Evolutionary conservation across 768 basidiomycete genomes (phyloP).

Genomic region (Serpula lacrymans): DNA sequence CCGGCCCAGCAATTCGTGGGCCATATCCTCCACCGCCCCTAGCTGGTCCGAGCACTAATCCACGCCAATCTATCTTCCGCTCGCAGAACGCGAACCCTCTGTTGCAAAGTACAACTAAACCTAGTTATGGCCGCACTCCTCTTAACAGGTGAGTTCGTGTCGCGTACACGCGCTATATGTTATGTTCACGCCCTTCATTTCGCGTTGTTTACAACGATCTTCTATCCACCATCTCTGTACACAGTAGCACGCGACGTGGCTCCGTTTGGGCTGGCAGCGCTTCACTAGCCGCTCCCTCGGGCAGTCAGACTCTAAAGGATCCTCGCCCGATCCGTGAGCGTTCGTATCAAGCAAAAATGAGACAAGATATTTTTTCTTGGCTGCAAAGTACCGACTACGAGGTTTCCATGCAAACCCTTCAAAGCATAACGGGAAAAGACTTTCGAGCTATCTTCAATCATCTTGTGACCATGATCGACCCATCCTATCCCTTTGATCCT

Average conservation of each 20-base stretch:
- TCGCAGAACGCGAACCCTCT: constrained; percentile 69
- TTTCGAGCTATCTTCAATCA: constrained; percentile 84
- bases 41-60: constrained; percentile 43
- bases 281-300: constrained; percentile 41
- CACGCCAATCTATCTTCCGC: constrained; percentile 65
- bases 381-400: constrained; percentile 64
- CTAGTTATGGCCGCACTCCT: constrained; percentile 70
- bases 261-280: constrained; percentile 65
- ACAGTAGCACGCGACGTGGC: constrained; percentile 69
- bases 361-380: constrained; percentile 72
- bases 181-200: constrained; percentile 5
- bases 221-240: constrained; percentile 1
- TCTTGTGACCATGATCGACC: constrained; percentile 69
- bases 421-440: constrained; percentile 81
- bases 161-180: constrained; percentile 1
- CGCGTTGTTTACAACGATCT: constrained; percentile 1
- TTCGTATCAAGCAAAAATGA: constrained; percentile 69
- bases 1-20: constrained; percentile 68
- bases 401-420: constrained; percentile 63
- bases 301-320: constrained; percentile 64
- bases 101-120: constrained; percentile 66
- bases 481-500: constrained; percentile 55
- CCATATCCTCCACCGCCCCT: constrained; percentile 39
- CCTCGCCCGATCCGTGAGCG: constrained; percentile 74
- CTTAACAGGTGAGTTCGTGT: constrained; percentile 50